These are phyloP conservation scores for Pezicula neosporulosa DNA, from an alignment of 2,329 filamentous ascomycete genomes.

Conservation along the genomic window DNA sequence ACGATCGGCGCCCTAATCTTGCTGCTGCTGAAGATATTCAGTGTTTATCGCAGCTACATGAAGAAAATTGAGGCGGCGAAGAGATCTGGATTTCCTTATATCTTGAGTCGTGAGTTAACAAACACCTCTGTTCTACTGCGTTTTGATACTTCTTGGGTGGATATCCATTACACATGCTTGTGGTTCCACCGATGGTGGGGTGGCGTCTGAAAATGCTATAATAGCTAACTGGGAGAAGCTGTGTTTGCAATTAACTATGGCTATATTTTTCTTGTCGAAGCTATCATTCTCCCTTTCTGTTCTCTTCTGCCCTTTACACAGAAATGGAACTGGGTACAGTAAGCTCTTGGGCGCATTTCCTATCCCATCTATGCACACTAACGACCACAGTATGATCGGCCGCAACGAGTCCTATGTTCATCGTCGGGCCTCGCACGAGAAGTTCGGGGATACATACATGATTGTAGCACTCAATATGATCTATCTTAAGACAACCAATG, in stretches of 20 bases:
- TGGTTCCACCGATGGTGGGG: background rate
- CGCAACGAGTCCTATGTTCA: constrained; percentile 11
- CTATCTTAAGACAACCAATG: constrained; percentile 22
- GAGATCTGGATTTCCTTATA: constrained; percentile 20
- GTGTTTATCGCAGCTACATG: constrained; percentile 4
- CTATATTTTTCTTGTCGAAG: constrained; percentile 6
- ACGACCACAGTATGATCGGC: constrained; percentile 11
- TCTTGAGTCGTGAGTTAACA: constrained; percentile 20
- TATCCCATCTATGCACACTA: background rate
- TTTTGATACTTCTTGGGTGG: background rate
- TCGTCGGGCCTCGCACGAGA: constrained; percentile 8
- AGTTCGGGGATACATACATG: constrained; percentile 23
- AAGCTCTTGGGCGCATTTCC: background rate
- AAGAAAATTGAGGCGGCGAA: constrained; percentile 19
- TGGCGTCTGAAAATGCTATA: background rate
- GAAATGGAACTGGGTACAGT: constrained; percentile 18
- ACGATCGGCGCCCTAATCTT: background rate
- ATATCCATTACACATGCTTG: background rate
- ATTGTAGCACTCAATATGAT: constrained; percentile 16
- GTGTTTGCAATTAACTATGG: constrained; percentile 6
- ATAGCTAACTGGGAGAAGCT: background rate
- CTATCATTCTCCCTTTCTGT: constrained; percentile 8
- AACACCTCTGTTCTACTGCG: background rate
- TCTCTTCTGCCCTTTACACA: constrained; percentile 4
- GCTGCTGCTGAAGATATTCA: background rate